phyloP scores from a whole-genome alignment of 352 stramenopile genomes.

The Hyaloperonospora arabidopsidis region DNA sequence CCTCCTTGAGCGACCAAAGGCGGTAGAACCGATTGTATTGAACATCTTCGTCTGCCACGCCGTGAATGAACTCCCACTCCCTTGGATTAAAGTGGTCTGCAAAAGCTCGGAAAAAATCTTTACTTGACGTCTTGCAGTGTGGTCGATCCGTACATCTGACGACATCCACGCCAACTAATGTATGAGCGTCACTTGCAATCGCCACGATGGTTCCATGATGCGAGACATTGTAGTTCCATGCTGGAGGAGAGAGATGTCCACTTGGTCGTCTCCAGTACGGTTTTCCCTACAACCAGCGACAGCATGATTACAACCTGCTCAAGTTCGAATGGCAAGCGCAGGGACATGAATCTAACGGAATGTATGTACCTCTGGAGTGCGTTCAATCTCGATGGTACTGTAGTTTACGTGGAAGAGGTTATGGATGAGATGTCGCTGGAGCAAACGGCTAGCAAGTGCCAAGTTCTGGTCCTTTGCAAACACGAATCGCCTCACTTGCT shows the following conservation, averaged over 20 bases:
- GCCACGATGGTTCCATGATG: conserved; percentile 64
- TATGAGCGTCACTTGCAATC: conserved; percentile 37
- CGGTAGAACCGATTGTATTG: conserved; percentile 47
- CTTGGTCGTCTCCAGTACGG: conserved; percentile 41
- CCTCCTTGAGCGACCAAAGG: conserved; percentile 75
- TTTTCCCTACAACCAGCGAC: conserved; percentile 41
- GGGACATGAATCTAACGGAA: no score
- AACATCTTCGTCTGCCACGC: conserved; percentile 13
- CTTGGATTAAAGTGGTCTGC: conserved; percentile 40
- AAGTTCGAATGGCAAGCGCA: not conserved
- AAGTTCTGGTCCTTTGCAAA: conserved; percentile 64
- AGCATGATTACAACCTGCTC: not conserved
- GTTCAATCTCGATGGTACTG: conserved; percentile 36
- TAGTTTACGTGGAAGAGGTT: conserved; percentile 30
- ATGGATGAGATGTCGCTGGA: conserved; percentile 48
- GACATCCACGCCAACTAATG: conserved; percentile 66
- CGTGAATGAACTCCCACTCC: conserved; percentile 48
- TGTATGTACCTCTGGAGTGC: conserved; percentile 46
- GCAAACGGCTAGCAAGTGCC: conserved; percentile 52
- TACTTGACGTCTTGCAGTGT: conserved; percentile 10
- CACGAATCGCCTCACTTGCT: conserved; percentile 47
- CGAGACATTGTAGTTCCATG: conserved; percentile 81
- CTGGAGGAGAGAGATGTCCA: conserved; percentile 2
- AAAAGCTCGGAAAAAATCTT: conserved; percentile 62
- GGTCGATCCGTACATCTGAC: conserved; percentile 50